Evolutionary conservation across 257 asterid species (phyloP).

Genomic region (Buddleja alternifolia): DNA sequence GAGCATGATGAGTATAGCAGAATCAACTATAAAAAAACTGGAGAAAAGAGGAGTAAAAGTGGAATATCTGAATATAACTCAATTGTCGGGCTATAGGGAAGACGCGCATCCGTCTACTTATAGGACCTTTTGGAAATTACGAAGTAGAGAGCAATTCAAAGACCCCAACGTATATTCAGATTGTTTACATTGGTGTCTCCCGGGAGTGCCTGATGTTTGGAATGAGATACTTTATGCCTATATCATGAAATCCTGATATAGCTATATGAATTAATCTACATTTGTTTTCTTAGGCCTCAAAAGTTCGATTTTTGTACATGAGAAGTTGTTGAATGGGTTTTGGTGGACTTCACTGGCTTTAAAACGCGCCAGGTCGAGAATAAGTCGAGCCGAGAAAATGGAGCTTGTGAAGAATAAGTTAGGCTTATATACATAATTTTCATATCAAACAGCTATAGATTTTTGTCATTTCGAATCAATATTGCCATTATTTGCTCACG

Average conservation of each 20-base stretch:
- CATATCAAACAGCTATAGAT: too few relatives aligned
- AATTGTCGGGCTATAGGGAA: slow-evolving; percentile 55
- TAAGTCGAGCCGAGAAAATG: too few relatives aligned
- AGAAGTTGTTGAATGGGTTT: not conserved
- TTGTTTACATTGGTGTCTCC: slow-evolving; percentile 78
- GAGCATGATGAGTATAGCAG: slow-evolving; percentile 50
- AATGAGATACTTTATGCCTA: slow-evolving; percentile 56
- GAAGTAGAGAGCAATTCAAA: slow-evolving; percentile 31
- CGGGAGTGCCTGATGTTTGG: slow-evolving; percentile 82
- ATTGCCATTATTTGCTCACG: too few relatives aligned
- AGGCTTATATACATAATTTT: not conserved
- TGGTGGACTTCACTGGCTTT: too few relatives aligned
- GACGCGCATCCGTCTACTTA: slow-evolving; percentile 63
- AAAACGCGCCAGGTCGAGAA: too few relatives aligned
- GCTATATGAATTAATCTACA: not conserved
- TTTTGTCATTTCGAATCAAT: too few relatives aligned
- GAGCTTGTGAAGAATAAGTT: not conserved
- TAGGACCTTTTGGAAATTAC: slow-evolving; percentile 35
- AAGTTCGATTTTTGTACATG: not conserved
- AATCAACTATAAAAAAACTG: slow-evolving; percentile 44
- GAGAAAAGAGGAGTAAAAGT: slow-evolving; percentile 43
- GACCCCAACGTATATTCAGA: slow-evolving; percentile 42
- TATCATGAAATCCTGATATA: slow-evolving; percentile 33
- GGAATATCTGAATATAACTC: slow-evolving; percentile 59
- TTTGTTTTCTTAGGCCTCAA: not conserved